These are phyloP conservation scores for Phytophthora citricola DNA, from an alignment of 352 stramenopile species.

Conservation along the genomic window DNA sequence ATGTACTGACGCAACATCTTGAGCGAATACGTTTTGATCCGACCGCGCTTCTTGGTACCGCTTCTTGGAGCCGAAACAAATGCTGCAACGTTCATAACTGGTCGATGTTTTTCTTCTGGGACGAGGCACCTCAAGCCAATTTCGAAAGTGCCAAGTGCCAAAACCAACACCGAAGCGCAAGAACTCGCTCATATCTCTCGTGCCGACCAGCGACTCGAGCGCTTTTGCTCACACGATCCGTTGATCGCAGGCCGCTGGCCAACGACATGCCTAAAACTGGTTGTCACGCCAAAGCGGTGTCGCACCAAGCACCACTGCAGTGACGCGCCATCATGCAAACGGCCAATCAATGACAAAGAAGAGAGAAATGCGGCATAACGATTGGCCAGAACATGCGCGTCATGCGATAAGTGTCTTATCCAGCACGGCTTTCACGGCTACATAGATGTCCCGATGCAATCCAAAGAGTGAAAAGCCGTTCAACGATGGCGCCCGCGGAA, in stretches of 20 bases:
- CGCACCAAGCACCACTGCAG: constrained; percentile 30
- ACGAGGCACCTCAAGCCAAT: constrained; percentile 13
- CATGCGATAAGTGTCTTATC: constrained; percentile 22
- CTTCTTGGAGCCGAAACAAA: constrained; percentile 23
- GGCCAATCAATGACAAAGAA: constrained; percentile 13
- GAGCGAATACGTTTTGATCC: constrained; percentile 56
- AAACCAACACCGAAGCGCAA: constrained; percentile 11
- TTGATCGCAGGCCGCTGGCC: constrained; percentile 29
- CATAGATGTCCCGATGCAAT: constrained; percentile 24
- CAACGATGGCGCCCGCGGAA: constrained; percentile 11
- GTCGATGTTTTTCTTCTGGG: constrained; percentile 10
- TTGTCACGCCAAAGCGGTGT: constrained; percentile 18
- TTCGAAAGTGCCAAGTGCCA: constrained; percentile 20
- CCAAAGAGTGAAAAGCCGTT: constrained; percentile 25
- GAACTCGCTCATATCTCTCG: constrained; percentile 23
- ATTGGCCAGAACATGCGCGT: constrained; percentile 19
- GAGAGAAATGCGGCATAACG: background rate
- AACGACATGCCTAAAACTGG: constrained; percentile 15
- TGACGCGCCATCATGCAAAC: constrained; percentile 8
- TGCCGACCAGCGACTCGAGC: constrained; percentile 23
- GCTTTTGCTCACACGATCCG: constrained; percentile 30
- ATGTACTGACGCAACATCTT: constrained; percentile 50
- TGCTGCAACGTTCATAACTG: constrained; percentile 34
- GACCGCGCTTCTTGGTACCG: constrained; percentile 28
- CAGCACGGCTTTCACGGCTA: constrained; percentile 13